Evolutionary conservation across 345 rosid species (phyloP).

Genomic region (Ceriops decandra): DNA sequence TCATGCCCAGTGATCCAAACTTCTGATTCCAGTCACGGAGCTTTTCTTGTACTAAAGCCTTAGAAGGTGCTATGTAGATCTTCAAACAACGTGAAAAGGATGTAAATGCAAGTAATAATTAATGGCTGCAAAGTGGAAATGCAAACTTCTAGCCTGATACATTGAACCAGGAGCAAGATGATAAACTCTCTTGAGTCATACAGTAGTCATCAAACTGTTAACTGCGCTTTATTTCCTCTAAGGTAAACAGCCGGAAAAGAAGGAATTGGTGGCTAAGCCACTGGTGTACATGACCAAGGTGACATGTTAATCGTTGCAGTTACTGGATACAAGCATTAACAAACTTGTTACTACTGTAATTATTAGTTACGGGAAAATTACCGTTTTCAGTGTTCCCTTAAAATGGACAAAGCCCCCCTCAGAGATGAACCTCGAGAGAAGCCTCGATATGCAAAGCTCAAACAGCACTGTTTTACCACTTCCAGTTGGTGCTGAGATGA

Average conservation of each 20-base stretch:
- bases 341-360: background rate
- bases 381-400: conserved; percentile 89
- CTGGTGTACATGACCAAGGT: too few relatives aligned
- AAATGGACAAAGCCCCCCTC: conserved; percentile 56
- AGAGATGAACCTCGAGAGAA: conserved; percentile 67
- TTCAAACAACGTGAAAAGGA: conserved; percentile 32
- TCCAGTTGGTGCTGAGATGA: conserved; percentile 96
- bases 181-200: too few relatives aligned
- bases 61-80: conserved; percentile 93
- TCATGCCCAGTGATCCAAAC: conserved; percentile 76
- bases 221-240: background rate
- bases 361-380: conserved; percentile 27
- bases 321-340: background rate
- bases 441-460: conserved; percentile 87
- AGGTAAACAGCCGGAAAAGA: background rate
- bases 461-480: conserved; percentile 96
- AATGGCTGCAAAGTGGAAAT: background rate
- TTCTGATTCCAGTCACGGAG: conserved; percentile 85
- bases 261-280: background rate
- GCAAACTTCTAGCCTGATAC: background rate
- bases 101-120: conserved; percentile 8
- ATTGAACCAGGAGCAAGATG: background rate
- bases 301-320: background rate
- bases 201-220: background rate
- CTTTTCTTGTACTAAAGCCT: conserved; percentile 96